Evolutionary conservation across 1,139 yeast genomes (phyloP).

Genomic region (Blastobotrys buckinghamii): DNA sequence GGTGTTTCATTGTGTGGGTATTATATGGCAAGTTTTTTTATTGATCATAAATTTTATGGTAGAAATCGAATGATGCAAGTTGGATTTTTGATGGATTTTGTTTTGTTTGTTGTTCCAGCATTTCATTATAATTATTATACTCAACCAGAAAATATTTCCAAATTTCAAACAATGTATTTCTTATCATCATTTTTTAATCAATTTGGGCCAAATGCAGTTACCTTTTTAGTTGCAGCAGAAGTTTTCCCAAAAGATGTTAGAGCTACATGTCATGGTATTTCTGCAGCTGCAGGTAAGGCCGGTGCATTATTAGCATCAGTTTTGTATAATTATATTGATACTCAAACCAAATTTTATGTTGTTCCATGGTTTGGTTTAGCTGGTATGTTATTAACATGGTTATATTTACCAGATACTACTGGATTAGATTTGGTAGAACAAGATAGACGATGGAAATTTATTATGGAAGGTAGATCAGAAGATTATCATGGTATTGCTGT

Average conservation of each 20-base stretch:
- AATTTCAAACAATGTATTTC: conserved; percentile 58
- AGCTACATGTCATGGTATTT: conserved; percentile 96
- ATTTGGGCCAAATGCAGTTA: conserved; percentile 51
- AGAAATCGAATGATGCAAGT: conserved; percentile 55
- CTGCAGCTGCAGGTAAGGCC: conserved; percentile 93
- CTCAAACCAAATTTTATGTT: conserved; percentile 33
- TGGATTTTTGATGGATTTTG: conserved; percentile 55
- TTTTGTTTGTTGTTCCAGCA: conserved; percentile 55
- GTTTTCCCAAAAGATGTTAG: conserved; percentile 95
- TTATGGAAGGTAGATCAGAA: conserved; percentile 30
- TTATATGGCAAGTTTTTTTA: conserved; percentile 53
- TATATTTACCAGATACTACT: conserved; percentile 36
- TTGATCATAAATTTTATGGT: conserved; percentile 49
- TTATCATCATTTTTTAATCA: conserved; percentile 62
- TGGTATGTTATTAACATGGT: conserved; percentile 33
- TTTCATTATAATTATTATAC: conserved; percentile 51
- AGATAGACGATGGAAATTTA: conserved; percentile 35
- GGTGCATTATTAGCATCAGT: conserved; percentile 97
- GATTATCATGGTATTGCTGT: conserved; percentile 38
- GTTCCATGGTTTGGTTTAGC: conserved; percentile 38
- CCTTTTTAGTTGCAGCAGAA: conserved; percentile 91
- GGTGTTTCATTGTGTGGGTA: conserved; percentile 68
- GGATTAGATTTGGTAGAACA: conserved; percentile 36
- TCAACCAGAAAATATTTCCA: conserved; percentile 39
- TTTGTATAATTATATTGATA: conserved; percentile 34